Percentiles rank a stretch among this genome's conserved stretches.
Evolutionary conservation across 306 rosid genomes (phyloP).

Genomic region (Gillenia trifoliata): DNA sequence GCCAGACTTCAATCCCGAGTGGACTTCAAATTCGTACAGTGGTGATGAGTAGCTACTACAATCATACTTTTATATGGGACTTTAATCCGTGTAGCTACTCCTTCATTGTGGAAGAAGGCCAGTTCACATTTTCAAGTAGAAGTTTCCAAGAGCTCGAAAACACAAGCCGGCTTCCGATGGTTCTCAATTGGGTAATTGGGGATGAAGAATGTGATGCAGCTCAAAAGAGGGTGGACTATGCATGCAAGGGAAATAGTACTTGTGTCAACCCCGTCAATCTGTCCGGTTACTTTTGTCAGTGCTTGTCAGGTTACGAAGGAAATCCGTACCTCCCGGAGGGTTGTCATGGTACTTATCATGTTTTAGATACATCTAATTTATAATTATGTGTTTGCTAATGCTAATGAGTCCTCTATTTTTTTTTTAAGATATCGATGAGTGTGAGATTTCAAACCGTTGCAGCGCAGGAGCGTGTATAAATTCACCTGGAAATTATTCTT

Average conservation of each 20-base stretch:
- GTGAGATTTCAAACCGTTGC: not conserved
- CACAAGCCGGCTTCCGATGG: not conserved
- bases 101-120: slow-evolving; percentile 3
- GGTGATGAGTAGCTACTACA: not conserved
- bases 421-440: not conserved
- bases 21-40: slow-evolving; percentile 5
- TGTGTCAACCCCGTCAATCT: not conserved
- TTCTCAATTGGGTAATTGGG: not conserved
- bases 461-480: not conserved
- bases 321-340: not conserved
- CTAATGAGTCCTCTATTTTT: not conserved
- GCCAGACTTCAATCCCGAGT: slow-evolving; percentile 13
- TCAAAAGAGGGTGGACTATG: not conserved
- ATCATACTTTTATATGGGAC: not conserved
- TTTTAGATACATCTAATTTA: not conserved
- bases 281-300: not conserved
- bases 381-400: not conserved
- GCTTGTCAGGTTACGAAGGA: not conserved
- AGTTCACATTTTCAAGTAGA: not conserved
- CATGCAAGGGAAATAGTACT: not conserved
- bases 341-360: not conserved
- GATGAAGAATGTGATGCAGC: not conserved
- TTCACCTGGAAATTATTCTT: not conserved
- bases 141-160: not conserved
- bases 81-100: slow-evolving; percentile 1